Evolutionary conservation across 1,284 basidiomycete genomes (phyloP).

Genomic region (Kwoniella shivajii): DNA sequence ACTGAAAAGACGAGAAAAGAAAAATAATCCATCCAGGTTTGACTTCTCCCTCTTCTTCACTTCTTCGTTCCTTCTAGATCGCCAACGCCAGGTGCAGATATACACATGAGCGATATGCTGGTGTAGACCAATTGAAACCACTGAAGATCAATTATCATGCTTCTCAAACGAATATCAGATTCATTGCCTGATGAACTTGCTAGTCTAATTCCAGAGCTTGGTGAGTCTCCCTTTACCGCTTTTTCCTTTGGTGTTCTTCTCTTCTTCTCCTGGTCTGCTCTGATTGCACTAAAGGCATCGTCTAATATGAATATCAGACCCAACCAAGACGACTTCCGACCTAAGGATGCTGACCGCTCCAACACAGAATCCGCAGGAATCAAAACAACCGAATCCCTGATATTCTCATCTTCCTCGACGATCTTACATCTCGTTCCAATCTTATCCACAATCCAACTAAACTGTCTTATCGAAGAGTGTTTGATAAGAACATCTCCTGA

Average conservation of each 20-base stretch:
- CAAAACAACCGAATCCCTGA: slow-evolving; percentile 45
- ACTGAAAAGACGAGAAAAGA: too few relatives aligned
- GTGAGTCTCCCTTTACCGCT: slow-evolving; percentile 19
- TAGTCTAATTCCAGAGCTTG: slow-evolving; percentile 32
- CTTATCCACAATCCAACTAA: slow-evolving; percentile 18
- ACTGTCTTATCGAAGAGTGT: slow-evolving; percentile 27
- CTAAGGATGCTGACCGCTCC: neutral
- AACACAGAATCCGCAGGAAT: slow-evolving; percentile 27
- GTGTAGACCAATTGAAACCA: neutral
- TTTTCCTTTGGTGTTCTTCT: neutral
- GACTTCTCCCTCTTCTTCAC: slow-evolving; percentile 1
- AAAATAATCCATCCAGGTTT: too few relatives aligned
- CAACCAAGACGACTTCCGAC: neutral
- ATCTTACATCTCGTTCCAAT: slow-evolving; percentile 22
- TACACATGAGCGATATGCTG: neutral
- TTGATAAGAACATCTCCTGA: slow-evolving; percentile 21
- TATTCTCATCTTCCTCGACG: slow-evolving; percentile 29
- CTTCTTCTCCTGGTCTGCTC: too few relatives aligned
- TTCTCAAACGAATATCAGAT: slow-evolving; percentile 10
- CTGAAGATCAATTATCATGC: neutral
- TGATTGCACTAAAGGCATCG: too few relatives aligned
- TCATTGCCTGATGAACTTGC: slow-evolving; percentile 29
- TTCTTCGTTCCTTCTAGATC: slow-evolving; percentile 1
- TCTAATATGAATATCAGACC: too few relatives aligned
- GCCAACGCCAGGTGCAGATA: neutral